Conservation (phyloP, 164 flowering plant genomes). For the Nelumbo lutea region DNA sequence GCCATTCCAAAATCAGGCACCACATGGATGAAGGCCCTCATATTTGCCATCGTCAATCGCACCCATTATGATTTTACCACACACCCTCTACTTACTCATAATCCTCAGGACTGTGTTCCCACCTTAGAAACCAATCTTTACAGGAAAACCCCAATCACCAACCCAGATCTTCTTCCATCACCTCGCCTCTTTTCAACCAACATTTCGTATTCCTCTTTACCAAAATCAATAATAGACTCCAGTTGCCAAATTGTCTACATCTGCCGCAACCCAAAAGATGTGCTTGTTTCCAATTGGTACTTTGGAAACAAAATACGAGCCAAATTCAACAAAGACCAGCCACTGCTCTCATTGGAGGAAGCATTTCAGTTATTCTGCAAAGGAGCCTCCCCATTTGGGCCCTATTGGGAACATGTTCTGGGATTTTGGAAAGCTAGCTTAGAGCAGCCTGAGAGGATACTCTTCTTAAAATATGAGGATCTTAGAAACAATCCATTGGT, state of each 20-base stretch:
- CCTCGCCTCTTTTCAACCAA: constrained; percentile 8
- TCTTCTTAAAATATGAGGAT: constrained; percentile 22
- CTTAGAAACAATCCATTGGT: constrained; percentile 1
- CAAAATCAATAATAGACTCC: neutral
- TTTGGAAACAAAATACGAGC: neutral
- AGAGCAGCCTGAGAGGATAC: constrained; percentile 10
- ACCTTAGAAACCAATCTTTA: neutral
- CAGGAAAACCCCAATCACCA: neutral
- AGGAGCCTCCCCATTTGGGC: constrained; percentile 16
- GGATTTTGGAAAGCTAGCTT: constrained; percentile 17
- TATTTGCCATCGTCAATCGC: constrained; percentile 13
- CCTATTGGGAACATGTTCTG: constrained; percentile 19
- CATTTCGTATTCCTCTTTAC: constrained; percentile 1
- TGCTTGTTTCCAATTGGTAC: constrained; percentile 17
- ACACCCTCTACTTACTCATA: neutral
- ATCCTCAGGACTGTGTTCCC: constrained; percentile 4
- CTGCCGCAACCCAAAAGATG: constrained; percentile 22
- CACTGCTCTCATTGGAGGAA: neutral
- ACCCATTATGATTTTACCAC: neutral
- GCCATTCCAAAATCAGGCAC: constrained; percentile 21
- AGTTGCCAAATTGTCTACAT: constrained; percentile 13
- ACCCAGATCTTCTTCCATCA: neutral
- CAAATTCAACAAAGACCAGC: neutral
- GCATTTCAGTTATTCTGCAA: constrained; percentile 13
- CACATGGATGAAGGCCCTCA: constrained; percentile 19